Conservation (phyloP, 2,329 filamentous ascomycete genomes). For the Biscogniauxia mediterranea region DNA sequence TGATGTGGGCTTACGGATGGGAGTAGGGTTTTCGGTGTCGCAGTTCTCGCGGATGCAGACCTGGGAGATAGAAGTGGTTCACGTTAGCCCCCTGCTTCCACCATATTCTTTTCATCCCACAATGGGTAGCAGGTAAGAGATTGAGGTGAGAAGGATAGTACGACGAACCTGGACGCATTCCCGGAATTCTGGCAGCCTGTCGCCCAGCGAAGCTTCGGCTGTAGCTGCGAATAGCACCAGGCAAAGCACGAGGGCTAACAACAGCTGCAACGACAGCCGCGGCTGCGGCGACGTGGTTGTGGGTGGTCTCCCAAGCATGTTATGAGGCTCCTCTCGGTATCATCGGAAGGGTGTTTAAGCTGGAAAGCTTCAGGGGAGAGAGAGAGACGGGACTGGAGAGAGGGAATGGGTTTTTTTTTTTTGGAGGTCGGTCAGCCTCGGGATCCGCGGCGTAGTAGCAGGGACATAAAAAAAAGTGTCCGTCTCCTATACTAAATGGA, state of each 20-base stretch:
- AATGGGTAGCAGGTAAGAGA: no score
- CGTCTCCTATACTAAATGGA: no score
- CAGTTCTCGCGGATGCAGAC: constrained; percentile 82
- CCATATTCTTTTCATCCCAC: background rate
- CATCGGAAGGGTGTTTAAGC: background rate
- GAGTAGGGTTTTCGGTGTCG: constrained; percentile 54
- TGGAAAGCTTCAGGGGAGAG: background rate
- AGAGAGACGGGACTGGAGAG: background rate
- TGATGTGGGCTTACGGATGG: constrained; percentile 62
- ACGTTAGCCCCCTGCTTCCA: constrained; percentile 10
- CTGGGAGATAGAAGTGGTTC: constrained; percentile 42
- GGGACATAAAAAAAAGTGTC: background rate
- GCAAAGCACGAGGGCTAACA: constrained; percentile 39
- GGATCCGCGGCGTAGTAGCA: no score
- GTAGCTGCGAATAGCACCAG: constrained; percentile 35
- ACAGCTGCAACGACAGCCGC: constrained; percentile 12
- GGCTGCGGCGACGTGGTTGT: constrained; percentile 9
- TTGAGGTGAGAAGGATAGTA: background rate
- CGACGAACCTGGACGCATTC: constrained; percentile 77
- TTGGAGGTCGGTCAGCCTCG: no score
- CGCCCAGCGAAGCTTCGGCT: constrained; percentile 74
- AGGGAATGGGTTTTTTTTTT: no score
- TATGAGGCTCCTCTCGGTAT: background rate
- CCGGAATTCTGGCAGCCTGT: constrained; percentile 81
- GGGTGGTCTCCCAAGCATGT: constrained; percentile 23